A percentile compares a stretch with the other conserved stretches of the same genome.
These are phyloP conservation scores for Calonectria hawksworthii DNA, from an alignment of 2,329 filamentous ascomycete species.

Conservation along the genomic window DNA sequence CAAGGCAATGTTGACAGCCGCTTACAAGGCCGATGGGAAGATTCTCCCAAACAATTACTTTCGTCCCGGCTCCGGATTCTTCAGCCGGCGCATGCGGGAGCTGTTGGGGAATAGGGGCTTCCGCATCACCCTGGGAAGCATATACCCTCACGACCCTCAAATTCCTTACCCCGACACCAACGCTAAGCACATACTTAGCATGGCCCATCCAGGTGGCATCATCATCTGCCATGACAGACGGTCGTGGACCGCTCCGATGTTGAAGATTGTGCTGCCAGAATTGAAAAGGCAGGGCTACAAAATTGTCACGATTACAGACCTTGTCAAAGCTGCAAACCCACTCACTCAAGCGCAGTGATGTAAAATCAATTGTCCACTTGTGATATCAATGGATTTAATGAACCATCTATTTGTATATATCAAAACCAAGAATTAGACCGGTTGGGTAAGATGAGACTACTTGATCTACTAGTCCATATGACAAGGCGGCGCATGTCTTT, in stretches of 20 bases:
- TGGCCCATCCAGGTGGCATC: conserved; percentile 81
- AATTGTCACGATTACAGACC: conserved; percentile 78
- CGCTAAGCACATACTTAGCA: conserved; percentile 83
- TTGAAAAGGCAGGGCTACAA: conserved; percentile 77
- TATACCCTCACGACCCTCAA: conserved; percentile 95
- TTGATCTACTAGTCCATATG: conserved; percentile 3
- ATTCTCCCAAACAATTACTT: conserved; percentile 76
- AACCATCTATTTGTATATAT: conserved; percentile 1
- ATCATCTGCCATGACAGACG: conserved; percentile 90
- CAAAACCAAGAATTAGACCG: neutral
- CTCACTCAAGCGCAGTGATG: conserved; percentile 40
- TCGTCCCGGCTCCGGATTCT: conserved; percentile 87
- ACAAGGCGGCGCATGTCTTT: conserved; percentile 15
- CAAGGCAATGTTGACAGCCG: conserved; percentile 69
- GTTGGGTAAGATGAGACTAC: conserved; percentile 1
- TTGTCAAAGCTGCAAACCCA: conserved; percentile 63
- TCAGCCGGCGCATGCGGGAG: conserved; percentile 77
- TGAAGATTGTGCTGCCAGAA: conserved; percentile 79
- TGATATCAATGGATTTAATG: neutral
- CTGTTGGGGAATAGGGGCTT: conserved; percentile 74
- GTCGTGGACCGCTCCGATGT: conserved; percentile 86
- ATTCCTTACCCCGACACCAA: conserved; percentile 79
- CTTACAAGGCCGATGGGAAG: conserved; percentile 64
- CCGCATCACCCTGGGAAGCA: conserved; percentile 81
- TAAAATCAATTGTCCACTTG: neutral